A percentile compares a stretch with the other conserved stretches of the same genome.
phyloP scores from a whole-genome alignment of 768 basidiomycete genomes.

The Trametes coccinea region DNA sequence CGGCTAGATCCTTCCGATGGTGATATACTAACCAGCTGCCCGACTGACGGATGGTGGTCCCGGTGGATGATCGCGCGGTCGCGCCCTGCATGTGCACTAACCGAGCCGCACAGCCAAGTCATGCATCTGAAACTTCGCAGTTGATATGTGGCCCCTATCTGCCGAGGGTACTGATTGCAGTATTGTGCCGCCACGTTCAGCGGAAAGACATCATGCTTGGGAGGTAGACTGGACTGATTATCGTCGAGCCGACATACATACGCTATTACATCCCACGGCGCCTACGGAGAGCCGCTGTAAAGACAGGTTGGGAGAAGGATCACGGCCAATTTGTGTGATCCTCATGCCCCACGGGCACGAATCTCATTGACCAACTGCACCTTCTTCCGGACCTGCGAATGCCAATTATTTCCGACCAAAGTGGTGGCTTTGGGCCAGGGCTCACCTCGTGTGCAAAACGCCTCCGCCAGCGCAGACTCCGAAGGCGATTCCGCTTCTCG shows the following conservation, averaged over 20 bases:
- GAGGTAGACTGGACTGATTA: constrained; percentile 9
- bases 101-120: constrained; percentile 14
- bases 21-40: background rate
- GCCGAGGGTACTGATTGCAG: background rate
- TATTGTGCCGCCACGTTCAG: constrained; percentile 11
- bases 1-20: constrained; percentile 19
- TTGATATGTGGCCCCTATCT: constrained; percentile 13
- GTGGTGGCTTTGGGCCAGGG: constrained; percentile 18
- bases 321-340: constrained; percentile 12
- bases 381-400: constrained; percentile 75
- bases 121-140: constrained; percentile 22
- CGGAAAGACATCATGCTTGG: background rate
- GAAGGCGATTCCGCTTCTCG: constrained; percentile 70
- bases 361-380: constrained; percentile 80
- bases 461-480: constrained; percentile 76
- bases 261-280: constrained; percentile 12
- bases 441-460: constrained; percentile 79
- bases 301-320: constrained; percentile 2
- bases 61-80: background rate
- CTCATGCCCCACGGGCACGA: constrained; percentile 68
- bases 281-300: constrained; percentile 14
- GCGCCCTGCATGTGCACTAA: constrained; percentile 4
- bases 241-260: constrained; percentile 17
- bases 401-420: constrained; percentile 7
- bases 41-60: background rate